Base-by-base conservation (phyloP, 2,329 filamentous ascomycete genomes). In the Colletotrichum melonis region DNA sequence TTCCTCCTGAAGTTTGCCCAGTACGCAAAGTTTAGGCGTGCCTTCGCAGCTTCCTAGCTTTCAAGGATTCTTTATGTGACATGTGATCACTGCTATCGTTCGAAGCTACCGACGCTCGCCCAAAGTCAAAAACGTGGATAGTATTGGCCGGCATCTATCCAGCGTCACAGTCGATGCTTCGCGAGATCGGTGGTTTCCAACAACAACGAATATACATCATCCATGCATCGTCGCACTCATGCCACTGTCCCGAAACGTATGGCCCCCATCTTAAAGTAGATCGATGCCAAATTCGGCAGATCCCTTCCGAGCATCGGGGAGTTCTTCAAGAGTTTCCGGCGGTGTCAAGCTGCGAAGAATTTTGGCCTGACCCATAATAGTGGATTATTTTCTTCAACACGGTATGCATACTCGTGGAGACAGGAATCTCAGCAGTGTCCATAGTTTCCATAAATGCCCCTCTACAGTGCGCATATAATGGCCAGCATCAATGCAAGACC, bases 221-320 rank as follows among this genome's bases (percentile, higher is more conserved):
- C 56, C 32, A 38, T 49, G 42, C n/a, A 24, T 12, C 35, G 67
- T 73, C 38, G 55, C 28, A 70, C 60, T 16, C 14, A 62, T 69
- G 16, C 70, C 67, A 70, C 70, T 11, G 46, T 56, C 56, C 46
- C 70, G 67, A 70, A 73, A 73, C 67, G 16, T 12, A 32, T 14
- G 2, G 49, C 8, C 49, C 11, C 70, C 67, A 32, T 62, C 14
- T 5, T 12, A 22, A 12, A 19, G 60, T 19, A 56, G 70, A 70
- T 73, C 70, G 28, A 22, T 70, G 54, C 70, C 58, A 11, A 7
- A 52, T 62, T 60, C 24, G 60, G 70, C 26, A 69, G 30, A 59
- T 38, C 19, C n/a, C 26, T 32, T 55, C 38, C 70, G 66, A 65
- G 52, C 22, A 38, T 28, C 26, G 59, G 55, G 60, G 35, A 35